Percentiles rank a stretch among this genome's conserved stretches.
Evolutionary conservation across 805 yeast genomes (phyloP).

Genomic region (Candida glaebosa): DNA sequence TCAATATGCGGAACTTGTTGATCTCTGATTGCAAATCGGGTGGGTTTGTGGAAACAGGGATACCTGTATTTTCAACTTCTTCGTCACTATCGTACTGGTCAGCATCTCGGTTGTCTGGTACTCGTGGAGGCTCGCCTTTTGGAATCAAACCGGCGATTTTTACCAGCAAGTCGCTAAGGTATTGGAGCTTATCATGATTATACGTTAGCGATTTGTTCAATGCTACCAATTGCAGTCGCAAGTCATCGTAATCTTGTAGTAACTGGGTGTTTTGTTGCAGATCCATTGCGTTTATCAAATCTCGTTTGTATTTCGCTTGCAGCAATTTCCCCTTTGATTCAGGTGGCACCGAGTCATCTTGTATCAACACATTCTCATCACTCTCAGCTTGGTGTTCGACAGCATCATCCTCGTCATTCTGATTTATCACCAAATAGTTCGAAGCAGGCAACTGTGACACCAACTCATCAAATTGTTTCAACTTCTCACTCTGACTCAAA

Average conservation of each 20-base stretch:
- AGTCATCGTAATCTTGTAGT: slow-evolving; percentile 17
- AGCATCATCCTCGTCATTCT: slow-evolving; percentile 3
- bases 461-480: slow-evolving; percentile 21
- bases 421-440: slow-evolving; percentile 20
- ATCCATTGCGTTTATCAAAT: neutral
- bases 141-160: slow-evolving; percentile 7
- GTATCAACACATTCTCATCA: slow-evolving; percentile 11
- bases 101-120: neutral
- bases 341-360: slow-evolving; percentile 17
- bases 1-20: slow-evolving; percentile 9
- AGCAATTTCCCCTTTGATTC: slow-evolving; percentile 4
- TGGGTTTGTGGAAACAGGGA: neutral
- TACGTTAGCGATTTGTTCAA: slow-evolving; percentile 20
- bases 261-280: neutral
- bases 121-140: neutral
- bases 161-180: slow-evolving; percentile 15
- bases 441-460: slow-evolving; percentile 32
- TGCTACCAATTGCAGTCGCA: slow-evolving; percentile 15
- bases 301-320: neutral
- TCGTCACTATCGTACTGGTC: slow-evolving; percentile 4
- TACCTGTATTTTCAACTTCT: neutral
- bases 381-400: slow-evolving; percentile 8
- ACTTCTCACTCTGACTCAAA: slow-evolving; percentile 4
- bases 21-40: slow-evolving; percentile 3
- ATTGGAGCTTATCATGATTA: slow-evolving; percentile 27